Evolutionary conservation across 2,329 filamentous ascomycete genomes (phyloP), one percentile per base, ranked within the genome.

Genomic region (Tothia fuscella): DNA sequence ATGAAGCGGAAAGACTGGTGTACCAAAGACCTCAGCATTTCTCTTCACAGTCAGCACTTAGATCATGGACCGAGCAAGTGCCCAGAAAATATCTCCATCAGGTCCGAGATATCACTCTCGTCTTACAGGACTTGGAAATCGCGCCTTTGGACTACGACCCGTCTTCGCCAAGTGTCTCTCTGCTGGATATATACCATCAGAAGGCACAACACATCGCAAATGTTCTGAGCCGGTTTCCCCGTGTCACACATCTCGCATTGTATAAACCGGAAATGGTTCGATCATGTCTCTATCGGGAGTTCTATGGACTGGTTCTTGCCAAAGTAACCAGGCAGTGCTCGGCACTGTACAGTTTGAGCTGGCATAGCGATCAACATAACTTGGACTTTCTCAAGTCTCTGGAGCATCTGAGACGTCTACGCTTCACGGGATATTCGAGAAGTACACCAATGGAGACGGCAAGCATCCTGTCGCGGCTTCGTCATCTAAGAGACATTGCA

Each of bases 381-480:
- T 7, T 41, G 16, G 21, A 24, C 26, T 41, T 41, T 24, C 21
- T 34, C 39, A 41, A 41, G 21, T 33, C 39, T 22, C 28, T 41
- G 7, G 20, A 19, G 3, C 25, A 33, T 31, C 19, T 41, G 39
- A 20, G 39, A 24, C 21, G 34, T 17, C 39, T 41, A 10, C 21
- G 25, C 3, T 41, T 41, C 39, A 41, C 39, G 4, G 39, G 39
- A 13, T 41, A 41, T 14, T 41, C 39, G 16, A 41, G 30, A 16
- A 41, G 30, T 17, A 21, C 39, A n/a, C 39, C 39, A n/a, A 41
- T 41, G 39, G 39, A 41, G 12, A 41, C 39, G 14, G 21, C 30
- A 12, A 26, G 30, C n/a, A 14, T 31, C 5, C 30, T 41, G 10
- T 41, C 39, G n/a, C 3, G 39, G 25, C 30, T 41, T 16, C 26